Evolutionary conservation across 352 stramenopile genomes (phyloP).

Genomic region (Thraustochytrium sp.): DNA sequence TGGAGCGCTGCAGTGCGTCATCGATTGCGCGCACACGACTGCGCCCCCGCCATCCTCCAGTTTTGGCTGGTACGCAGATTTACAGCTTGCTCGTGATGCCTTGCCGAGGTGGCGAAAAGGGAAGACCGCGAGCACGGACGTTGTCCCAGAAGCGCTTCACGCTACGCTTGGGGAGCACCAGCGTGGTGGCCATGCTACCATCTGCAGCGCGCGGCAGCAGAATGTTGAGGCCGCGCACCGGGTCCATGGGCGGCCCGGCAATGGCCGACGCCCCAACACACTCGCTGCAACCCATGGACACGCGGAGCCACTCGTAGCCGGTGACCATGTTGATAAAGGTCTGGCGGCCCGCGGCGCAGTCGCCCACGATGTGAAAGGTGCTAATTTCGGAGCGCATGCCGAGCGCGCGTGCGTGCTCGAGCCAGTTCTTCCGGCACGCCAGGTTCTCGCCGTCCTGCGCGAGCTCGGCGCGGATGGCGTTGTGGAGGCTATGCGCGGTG

Average conservation of each 20-base stretch:
- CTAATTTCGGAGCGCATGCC: background rate
- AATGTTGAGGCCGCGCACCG: background rate
- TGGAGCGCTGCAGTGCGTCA: too few relatives aligned
- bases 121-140: background rate
- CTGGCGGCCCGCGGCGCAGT: background rate
- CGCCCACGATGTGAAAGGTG: constrained; percentile 1
- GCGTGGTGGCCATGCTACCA: background rate
- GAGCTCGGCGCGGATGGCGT: background rate
- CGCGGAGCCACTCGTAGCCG: constrained; percentile 3
- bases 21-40: too few relatives aligned
- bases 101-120: too few relatives aligned
- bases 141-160: background rate
- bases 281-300: background rate
- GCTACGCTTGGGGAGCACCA: background rate
- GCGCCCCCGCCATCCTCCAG: too few relatives aligned
- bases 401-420: background rate
- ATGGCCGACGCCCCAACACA: background rate
- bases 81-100: too few relatives aligned
- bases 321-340: background rate
- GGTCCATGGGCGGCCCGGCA: background rate
- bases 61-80: too few relatives aligned
- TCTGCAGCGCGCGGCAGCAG: background rate
- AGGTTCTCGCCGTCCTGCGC: background rate
- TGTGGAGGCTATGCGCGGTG: background rate
- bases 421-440: background rate